A percentile compares a stretch with the other conserved stretches of the same genome.
phyloP scores from a whole-genome alignment of 371 early-diverging fungal genomes.

The Mucor piriformis region DNA sequence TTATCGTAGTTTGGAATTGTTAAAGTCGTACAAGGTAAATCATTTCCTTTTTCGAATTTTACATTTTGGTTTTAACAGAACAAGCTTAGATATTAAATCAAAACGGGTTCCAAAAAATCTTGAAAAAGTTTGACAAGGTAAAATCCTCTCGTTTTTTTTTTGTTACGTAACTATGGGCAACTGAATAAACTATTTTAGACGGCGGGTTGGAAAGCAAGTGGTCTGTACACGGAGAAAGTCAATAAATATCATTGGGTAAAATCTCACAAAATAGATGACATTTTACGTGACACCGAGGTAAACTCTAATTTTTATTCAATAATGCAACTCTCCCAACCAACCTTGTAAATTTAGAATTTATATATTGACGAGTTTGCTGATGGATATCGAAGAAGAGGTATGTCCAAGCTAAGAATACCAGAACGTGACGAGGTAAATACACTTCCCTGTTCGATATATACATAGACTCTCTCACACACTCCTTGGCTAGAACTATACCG shows the following conservation, averaged over 20 bases:
- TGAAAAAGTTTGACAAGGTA: constrained; percentile 51
- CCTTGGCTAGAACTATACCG: constrained; percentile 24
- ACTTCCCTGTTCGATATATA: background rate
- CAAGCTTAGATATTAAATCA: constrained; percentile 71
- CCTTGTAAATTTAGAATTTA: constrained; percentile 33
- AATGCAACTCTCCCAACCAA: background rate
- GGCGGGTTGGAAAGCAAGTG: constrained; percentile 51
- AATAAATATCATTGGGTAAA: constrained; percentile 61
- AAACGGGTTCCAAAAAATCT: constrained; percentile 73
- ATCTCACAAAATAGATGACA: constrained; percentile 53
- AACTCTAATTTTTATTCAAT: background rate
- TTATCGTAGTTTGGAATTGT: constrained; percentile 73
- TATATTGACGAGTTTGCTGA: constrained; percentile 64
- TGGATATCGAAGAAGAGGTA: constrained; percentile 69
- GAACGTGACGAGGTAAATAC: constrained; percentile 40
- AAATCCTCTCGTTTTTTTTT: too few species aligned
- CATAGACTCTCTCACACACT: too few species aligned
- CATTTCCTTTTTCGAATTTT: too few species aligned
- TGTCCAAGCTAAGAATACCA: constrained; percentile 68
- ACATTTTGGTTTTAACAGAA: too few species aligned
- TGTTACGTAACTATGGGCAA: too few species aligned
- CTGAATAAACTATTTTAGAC: too few species aligned
- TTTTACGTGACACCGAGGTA: constrained; percentile 66
- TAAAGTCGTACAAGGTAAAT: constrained; percentile 70
- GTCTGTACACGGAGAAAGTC: constrained; percentile 54